phyloP scores from a whole-genome alignment of 129 eudicot species.

The Calendula officinalis region DNA sequence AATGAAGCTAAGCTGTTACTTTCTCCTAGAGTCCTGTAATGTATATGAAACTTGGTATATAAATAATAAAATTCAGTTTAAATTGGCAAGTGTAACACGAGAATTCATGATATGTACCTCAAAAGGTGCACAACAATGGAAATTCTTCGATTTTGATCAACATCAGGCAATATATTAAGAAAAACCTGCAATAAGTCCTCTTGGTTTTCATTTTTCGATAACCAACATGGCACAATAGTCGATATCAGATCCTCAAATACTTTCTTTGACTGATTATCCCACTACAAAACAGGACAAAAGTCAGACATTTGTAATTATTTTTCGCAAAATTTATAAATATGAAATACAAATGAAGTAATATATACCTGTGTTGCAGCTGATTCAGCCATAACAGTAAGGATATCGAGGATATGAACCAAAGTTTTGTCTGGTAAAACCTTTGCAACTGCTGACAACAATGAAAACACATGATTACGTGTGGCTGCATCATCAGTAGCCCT shows the following conservation, averaged over 20 bases:
- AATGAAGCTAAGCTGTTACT: slow-evolving; percentile 65
- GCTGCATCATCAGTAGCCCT: slow-evolving; percentile 53
- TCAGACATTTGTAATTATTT: too few relatives aligned
- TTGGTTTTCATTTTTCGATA: slow-evolving; percentile 44
- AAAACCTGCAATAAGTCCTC: slow-evolving; percentile 79
- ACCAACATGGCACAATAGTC: slow-evolving; percentile 81
- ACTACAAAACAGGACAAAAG: slow-evolving; percentile 34
- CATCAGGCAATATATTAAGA: slow-evolving; percentile 61
- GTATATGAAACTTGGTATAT: slow-evolving; percentile 13
- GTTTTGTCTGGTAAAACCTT: slow-evolving; percentile 64
- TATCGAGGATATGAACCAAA: slow-evolving; percentile 64
- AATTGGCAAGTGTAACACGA: background rate
- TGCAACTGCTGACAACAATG: slow-evolving; percentile 64
- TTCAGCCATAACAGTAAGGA: slow-evolving; percentile 57
- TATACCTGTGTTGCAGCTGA: slow-evolving; percentile 76
- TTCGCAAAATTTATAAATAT: too few relatives aligned
- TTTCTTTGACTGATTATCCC: slow-evolving; percentile 66
- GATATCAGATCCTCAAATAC: slow-evolving; percentile 83
- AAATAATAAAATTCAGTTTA: background rate
- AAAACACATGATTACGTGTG: slow-evolving; percentile 72
- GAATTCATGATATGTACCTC: slow-evolving; percentile 44
- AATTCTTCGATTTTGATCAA: slow-evolving; percentile 72
- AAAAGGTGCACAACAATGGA: slow-evolving; percentile 58
- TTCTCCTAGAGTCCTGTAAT: slow-evolving; percentile 82
- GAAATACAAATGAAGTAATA: background rate